A percentile compares a stretch with the other conserved stretches of the same genome.
phyloP scores from a whole-genome alignment of 139 green algal species.

The Pleodorina starrii region DNA sequence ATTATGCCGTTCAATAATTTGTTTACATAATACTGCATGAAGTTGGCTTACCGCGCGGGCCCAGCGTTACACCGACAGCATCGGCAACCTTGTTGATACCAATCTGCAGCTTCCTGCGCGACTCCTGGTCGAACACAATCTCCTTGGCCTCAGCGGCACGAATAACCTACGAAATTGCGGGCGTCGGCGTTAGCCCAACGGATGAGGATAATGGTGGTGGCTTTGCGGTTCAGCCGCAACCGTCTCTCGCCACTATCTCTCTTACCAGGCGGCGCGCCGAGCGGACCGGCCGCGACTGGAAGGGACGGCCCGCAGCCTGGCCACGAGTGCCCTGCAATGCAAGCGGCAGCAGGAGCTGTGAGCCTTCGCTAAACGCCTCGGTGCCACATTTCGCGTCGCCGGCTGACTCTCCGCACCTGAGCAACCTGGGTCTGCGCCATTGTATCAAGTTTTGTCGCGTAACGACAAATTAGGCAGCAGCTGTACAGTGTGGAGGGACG shows the following conservation, averaged over 20 bases:
- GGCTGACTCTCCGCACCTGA: slow-evolving; percentile 11
- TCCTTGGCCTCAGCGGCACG: slow-evolving; percentile 92
- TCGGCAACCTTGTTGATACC: slow-evolving; percentile 99
- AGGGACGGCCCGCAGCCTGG: slow-evolving; percentile 29
- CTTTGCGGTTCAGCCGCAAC: slow-evolving; percentile 27
- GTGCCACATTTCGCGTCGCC: neutral
- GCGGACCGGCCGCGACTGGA: slow-evolving; percentile 13
- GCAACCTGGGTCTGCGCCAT: slow-evolving; percentile 48
- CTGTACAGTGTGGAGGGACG: neutral
- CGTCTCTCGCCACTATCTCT: neutral
- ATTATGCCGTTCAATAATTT: neutral
- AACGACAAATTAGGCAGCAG: neutral
- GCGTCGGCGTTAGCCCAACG: neutral
- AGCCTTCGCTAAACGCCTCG: neutral
- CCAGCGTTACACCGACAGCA: slow-evolving; percentile 95
- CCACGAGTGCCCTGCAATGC: slow-evolving; percentile 34
- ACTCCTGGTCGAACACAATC: slow-evolving; percentile 94
- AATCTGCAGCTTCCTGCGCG: slow-evolving; percentile 87
- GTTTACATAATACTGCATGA: neutral
- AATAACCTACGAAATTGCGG: slow-evolving; percentile 66
- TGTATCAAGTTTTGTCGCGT: neutral
- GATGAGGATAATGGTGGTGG: slow-evolving; percentile 40
- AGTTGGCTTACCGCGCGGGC: slow-evolving; percentile 86
- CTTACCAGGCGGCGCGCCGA: slow-evolving; percentile 43
- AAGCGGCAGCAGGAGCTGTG: neutral